phyloP scores from a whole-genome alignment of 2,329 filamentous ascomycete species.

The Knufia fluminis region DNA sequence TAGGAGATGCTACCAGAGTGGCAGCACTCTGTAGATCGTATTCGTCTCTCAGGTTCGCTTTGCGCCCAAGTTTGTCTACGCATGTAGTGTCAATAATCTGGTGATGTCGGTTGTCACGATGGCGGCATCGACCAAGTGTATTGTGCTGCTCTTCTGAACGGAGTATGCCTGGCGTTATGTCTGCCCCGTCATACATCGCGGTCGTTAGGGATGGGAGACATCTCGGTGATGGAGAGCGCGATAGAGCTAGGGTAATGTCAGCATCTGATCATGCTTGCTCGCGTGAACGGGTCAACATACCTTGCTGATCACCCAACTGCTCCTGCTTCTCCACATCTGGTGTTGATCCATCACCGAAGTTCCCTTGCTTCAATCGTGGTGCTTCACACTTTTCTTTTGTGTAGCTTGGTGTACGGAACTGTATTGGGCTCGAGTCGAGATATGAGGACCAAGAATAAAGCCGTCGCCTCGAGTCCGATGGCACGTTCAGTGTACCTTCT shows the following conservation, averaged over 20 bases:
- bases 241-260: neutral
- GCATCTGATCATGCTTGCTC: neutral
- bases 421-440: neutral
- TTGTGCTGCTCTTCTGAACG: slow-evolving; percentile 1
- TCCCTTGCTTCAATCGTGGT: neutral
- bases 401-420: slow-evolving; percentile 1
- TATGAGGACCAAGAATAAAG: slow-evolving; percentile 2
- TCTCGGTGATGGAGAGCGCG: neutral
- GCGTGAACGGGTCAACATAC: neutral
- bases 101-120: neutral
- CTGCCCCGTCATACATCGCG: neutral
- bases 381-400: neutral
- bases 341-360: neutral
- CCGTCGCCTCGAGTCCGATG: neutral
- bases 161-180: neutral
- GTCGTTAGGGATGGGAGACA: neutral
- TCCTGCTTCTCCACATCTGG: neutral
- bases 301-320: neutral
- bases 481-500: neutral
- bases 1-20: neutral
- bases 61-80: neutral
- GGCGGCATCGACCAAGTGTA: slow-evolving; percentile 1
- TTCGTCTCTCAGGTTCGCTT: neutral
- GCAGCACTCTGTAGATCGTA: neutral
- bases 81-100: neutral